Evolutionary conservation across 352 stramenopile genomes (phyloP).

Genomic region (Phytophthora europaea): DNA sequence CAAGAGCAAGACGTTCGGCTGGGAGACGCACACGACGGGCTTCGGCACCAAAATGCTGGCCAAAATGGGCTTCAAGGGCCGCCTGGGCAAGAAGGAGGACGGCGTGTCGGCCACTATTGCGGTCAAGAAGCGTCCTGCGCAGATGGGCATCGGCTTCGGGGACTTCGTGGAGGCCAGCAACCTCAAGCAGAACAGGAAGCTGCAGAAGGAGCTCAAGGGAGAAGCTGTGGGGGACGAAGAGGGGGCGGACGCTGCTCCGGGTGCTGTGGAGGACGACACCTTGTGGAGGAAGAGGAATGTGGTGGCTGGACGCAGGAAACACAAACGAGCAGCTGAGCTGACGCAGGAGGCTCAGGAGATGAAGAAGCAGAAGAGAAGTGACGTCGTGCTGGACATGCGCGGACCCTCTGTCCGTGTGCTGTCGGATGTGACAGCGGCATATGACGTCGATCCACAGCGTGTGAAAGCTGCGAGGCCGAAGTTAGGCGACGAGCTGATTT

Average conservation of each 20-base stretch:
- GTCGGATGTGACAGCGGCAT: constrained; percentile 70
- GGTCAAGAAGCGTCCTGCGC: constrained; percentile 93
- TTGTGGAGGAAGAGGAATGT: constrained; percentile 86
- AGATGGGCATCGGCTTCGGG: constrained; percentile 95
- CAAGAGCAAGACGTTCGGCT: constrained; percentile 62
- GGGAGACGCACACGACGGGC: constrained; percentile 98
- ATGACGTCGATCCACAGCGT: constrained; percentile 57
- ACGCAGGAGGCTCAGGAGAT: constrained; percentile 50
- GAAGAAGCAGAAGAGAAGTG: constrained; percentile 60
- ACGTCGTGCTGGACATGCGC: constrained; percentile 92
- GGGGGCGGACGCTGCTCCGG: constrained; percentile 28
- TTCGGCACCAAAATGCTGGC: constrained; percentile 96
- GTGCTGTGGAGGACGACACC: constrained; percentile 71
- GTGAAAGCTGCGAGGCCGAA: constrained; percentile 69
- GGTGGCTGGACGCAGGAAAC: constrained; percentile 42
- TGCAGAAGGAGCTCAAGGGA: constrained; percentile 93
- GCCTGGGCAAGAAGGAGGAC: constrained; percentile 93
- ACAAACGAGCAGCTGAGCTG: constrained; percentile 78
- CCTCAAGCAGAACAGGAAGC: constrained; percentile 92
- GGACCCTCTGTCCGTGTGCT: constrained; percentile 85
- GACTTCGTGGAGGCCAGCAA: constrained; percentile 94
- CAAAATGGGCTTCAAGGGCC: constrained; percentile 97
- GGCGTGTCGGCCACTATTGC: constrained; percentile 94
- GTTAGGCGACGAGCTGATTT: constrained; percentile 92
- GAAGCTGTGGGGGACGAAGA: constrained; percentile 65